Base-by-base conservation (phyloP, 441 rosid genomes). In the Arabidopsis lyrata region DNA sequence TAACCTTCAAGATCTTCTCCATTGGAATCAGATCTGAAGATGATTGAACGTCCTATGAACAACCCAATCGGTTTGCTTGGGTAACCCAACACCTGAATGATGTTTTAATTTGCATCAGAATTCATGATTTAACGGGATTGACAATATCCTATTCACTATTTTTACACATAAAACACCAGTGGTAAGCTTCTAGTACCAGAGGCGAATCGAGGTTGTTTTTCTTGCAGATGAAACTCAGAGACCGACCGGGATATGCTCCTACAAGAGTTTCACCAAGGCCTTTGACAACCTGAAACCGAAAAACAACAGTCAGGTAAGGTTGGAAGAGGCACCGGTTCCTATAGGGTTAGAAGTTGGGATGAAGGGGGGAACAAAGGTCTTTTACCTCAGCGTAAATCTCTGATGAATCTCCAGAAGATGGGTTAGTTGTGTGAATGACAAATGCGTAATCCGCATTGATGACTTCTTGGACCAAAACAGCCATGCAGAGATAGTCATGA, bases 1-100 rank as follows among this genome's bases (percentile, higher is more conserved):
- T 95, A 95, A 48, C 99, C 99, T 84, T 92, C 98, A 1, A 95
- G 87, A 81, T 95, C 99, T 85, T 95, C 99, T 63, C 99, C 99
- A 15, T 95, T 95, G 20, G 99, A 95, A 81, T 95, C 99, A 5
- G 99, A 95, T 61, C 99, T 84, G 77, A 92, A 91, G 76, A 95
- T 92, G 67, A 95, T 86, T 27, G 99, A 92, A 32, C 83, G 89
- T 80, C 90, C 90, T 63, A 95, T 90, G 75, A 92, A 90, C 73
- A 95, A 93, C 60, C 98, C 98, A 57, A 88, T 86, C 7, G 98
- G 89, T 82, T 95, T 95, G 91, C 99, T 95, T 20, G 99, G 99
- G 81, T 90, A 95, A 75, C 98, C 98, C 82, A 86, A 76, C 67
- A 95, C 75, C 99, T 95, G 86, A 68, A 47, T 15, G 70, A 60